A percentile compares a stretch with the other conserved stretches of the same genome.
Conservation (phyloP, 495 filamentous ascomycete species). For the Extremus antarcticus region DNA sequence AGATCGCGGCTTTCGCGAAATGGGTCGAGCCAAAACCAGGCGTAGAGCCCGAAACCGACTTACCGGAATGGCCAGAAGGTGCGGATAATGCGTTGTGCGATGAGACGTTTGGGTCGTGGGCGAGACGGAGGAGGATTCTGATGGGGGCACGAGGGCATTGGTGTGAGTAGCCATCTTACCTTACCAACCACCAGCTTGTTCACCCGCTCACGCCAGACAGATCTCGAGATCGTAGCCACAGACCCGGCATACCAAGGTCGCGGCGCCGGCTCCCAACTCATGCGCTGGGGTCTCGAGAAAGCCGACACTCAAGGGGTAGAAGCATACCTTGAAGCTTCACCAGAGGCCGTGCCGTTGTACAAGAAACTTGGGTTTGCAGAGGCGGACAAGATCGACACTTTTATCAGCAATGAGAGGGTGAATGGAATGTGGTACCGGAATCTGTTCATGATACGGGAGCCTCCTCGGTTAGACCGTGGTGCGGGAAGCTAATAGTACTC, state of each 20-base stretch:
- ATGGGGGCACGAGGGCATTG: constrained; percentile 15
- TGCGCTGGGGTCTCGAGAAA: constrained; percentile 25
- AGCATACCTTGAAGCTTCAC: constrained; percentile 20
- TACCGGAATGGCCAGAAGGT: constrained; percentile 19
- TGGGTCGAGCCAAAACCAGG: constrained; percentile 8
- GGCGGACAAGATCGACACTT: constrained; percentile 8
- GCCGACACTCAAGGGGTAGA: constrained; percentile 16
- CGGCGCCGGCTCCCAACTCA: constrained; percentile 25
- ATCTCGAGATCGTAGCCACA: constrained; percentile 22
- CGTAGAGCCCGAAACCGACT: not conserved
- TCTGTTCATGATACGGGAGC: constrained; percentile 14
- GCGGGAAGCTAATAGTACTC: not conserved
- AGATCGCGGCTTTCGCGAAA: constrained; percentile 8
- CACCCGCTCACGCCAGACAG: not conserved
- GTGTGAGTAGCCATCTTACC: constrained; percentile 10
- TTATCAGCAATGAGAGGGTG: constrained; percentile 17
- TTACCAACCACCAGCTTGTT: not conserved
- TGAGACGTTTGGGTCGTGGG: constrained; percentile 17
- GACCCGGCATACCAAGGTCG: constrained; percentile 21
- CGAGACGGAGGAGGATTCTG: constrained; percentile 3
- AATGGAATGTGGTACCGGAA: constrained; percentile 11
- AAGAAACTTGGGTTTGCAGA: constrained; percentile 17
- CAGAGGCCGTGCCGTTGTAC: constrained; percentile 16
- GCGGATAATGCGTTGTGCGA: constrained; percentile 9
- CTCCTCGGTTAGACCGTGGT: no score